Conservation (phyloP, 106 monocot genomes). For the Apostasia shenzhenica region DNA sequence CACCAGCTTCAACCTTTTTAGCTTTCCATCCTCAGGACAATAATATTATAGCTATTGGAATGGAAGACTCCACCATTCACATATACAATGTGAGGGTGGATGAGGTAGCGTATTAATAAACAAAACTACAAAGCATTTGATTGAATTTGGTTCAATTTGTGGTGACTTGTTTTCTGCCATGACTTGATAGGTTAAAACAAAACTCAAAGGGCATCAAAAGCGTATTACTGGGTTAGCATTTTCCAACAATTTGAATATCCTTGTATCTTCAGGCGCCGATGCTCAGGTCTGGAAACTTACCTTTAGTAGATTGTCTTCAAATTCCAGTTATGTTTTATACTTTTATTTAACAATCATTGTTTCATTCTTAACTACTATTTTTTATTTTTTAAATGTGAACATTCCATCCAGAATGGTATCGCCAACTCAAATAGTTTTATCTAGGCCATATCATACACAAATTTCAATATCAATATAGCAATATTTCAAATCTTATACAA, state of each 20-base stretch:
- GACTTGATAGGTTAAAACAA: conserved; percentile 53
- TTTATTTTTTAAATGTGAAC: no score
- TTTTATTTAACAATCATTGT: not conserved
- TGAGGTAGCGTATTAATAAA: conserved; percentile 30
- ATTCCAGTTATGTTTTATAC: not conserved
- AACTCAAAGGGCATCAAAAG: conserved; percentile 61
- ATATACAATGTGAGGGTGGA: conserved; percentile 74
- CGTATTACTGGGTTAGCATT: conserved; percentile 81
- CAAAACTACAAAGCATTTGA: not conserved
- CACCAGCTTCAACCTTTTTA: conserved; percentile 80
- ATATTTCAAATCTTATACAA: no score
- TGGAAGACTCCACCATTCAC: conserved; percentile 84
- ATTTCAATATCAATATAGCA: no score
- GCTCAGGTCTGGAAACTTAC: conserved; percentile 45
- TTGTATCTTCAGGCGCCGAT: conserved; percentile 82
- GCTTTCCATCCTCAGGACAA: conserved; percentile 93
- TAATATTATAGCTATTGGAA: conserved; percentile 82
- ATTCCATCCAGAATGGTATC: no score
- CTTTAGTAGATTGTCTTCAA: not conserved
- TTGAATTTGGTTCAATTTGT: not conserved
- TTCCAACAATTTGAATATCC: conserved; percentile 46
- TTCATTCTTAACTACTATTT: not conserved
- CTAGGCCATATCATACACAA: no score
- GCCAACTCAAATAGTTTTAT: no score
- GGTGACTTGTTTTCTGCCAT: not conserved